Base-by-base conservation (phyloP, 257 asterid species). In the Nicotiana otophora region DNA sequence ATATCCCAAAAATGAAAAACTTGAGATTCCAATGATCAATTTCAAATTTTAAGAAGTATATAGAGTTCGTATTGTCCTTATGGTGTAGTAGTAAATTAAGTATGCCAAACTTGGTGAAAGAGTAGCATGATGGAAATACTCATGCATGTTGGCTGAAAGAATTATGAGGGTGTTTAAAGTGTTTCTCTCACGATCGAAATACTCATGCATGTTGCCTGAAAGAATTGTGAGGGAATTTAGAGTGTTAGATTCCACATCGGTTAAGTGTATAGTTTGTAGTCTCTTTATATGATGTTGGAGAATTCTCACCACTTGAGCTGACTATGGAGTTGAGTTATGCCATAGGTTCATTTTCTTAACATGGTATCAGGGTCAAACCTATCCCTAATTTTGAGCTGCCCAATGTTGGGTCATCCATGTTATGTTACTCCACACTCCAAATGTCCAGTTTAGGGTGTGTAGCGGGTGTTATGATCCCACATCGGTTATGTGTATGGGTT, bases 191-290 rank as follows among this genome's bases (percentile, higher is more conserved):
- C n/a, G 3, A 10, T 69, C 42, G 19, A 53, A 39, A 69, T 39
- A 69, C 78, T 28, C 57, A 39, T 69, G 78, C 57, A 39, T 31
- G 77, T 69, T 68, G 31, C 77, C 77, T 19, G 31, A n/a, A 72
- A 39, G 19, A 39, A 72, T 72, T 46, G 46, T 46, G 60, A 72
- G 39, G 20, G 14, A 20, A 20, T 42, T 46, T 1, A 39, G 78
- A 42, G 14, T 72, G 60, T 46, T 0, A 12, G 78, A 72, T 23
- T 23, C 60, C 36, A 23, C 36, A 46, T 0, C 19, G 17, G 4
- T 72, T 20, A 20, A 72, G 34, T 72, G 61, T 16, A 20, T 46
- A 6, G 12, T 0, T 46, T 42, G 2, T 46, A 12, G 78, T 46
- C 78, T 72, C 78, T 0, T 72, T 20, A 46, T 28, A 72, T 23